A percentile compares a stretch with the other conserved stretches of the same genome.
These are phyloP conservation scores for Xanthoparmelia taractica DNA, from an alignment of 495 filamentous ascomycete species.

Conservation along the genomic window DNA sequence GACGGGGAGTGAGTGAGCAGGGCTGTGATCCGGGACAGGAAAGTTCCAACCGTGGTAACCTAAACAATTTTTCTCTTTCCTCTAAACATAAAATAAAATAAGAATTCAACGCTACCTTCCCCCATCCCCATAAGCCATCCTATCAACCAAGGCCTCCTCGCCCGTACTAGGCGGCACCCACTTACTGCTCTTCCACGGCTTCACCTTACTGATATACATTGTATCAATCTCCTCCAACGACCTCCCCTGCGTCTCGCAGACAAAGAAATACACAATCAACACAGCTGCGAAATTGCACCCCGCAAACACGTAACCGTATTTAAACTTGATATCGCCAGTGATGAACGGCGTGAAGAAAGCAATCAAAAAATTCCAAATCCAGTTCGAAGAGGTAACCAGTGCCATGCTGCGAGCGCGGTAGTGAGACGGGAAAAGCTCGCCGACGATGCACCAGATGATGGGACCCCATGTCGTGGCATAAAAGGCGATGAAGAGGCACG, in stretches of 20 bases:
- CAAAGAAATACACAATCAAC: conserved; percentile 69
- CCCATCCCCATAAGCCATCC: background rate
- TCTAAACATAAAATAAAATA: background rate
- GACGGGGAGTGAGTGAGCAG: no score
- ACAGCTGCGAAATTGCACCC: conserved; percentile 56
- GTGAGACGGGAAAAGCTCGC: conserved; percentile 72
- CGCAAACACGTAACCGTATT: conserved; percentile 76
- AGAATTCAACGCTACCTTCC: background rate
- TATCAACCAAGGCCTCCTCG: conserved; percentile 9
- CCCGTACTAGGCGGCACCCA: conserved; percentile 47
- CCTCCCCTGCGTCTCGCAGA: conserved; percentile 60
- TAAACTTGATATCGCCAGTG: conserved; percentile 57
- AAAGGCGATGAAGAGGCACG: conserved; percentile 59
- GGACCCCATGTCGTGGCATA: conserved; percentile 72
- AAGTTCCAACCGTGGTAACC: background rate
- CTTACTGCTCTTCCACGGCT: conserved; percentile 55
- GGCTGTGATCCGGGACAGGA: background rate
- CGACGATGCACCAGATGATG: conserved; percentile 67
- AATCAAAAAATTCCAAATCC: conserved; percentile 86
- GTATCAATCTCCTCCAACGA: conserved; percentile 76
- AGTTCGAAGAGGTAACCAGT: conserved; percentile 72
- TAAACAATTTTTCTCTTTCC: no score
- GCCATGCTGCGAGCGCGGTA: conserved; percentile 72
- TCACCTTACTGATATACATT: conserved; percentile 68
- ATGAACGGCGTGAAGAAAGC: conserved; percentile 80